A percentile compares a stretch with the other conserved stretches of the same genome.
phyloP scores from a whole-genome alignment of 768 basidiomycete species.

The Porpolomopsis calyptriformis region DNA sequence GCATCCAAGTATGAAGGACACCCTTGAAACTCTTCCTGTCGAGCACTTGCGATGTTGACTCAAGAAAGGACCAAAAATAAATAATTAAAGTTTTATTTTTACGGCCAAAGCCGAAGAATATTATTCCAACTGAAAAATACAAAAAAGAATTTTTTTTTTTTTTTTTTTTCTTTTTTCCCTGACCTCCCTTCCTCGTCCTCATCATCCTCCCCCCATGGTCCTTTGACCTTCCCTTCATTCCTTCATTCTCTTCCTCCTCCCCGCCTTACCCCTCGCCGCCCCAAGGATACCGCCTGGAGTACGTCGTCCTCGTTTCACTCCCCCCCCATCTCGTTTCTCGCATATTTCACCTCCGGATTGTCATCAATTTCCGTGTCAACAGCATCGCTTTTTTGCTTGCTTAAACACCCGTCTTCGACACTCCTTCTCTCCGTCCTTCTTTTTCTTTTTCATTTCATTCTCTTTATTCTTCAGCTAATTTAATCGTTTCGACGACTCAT shows the following conservation, averaged over 20 bases:
- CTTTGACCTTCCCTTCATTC: conserved; percentile 6
- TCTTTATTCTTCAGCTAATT: conserved; percentile 15
- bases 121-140: no score
- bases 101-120: no score
- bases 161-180: no score
- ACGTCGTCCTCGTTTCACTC: conserved; percentile 8
- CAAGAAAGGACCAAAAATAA: no score
- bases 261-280: conserved; percentile 31
- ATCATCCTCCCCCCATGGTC: conserved; percentile 1
- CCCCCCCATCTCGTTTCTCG: conserved; percentile 1
- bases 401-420: conserved; percentile 7
- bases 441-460: neutral
- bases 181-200: no score
- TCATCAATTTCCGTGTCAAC: neutral
- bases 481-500: neutral
- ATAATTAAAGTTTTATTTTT: no score
- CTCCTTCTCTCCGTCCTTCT: conserved; percentile 2
- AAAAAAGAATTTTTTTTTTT: no score
- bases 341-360: neutral
- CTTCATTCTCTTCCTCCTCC: conserved; percentile 13
- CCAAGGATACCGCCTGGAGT: conserved; percentile 44
- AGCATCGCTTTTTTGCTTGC: conserved; percentile 7
- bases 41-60: no score
- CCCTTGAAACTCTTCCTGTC: no score
- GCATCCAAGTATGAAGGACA: no score